phyloP scores from a whole-genome alignment of 2,329 filamentous ascomycete species.

The Claviceps spartinae region DNA sequence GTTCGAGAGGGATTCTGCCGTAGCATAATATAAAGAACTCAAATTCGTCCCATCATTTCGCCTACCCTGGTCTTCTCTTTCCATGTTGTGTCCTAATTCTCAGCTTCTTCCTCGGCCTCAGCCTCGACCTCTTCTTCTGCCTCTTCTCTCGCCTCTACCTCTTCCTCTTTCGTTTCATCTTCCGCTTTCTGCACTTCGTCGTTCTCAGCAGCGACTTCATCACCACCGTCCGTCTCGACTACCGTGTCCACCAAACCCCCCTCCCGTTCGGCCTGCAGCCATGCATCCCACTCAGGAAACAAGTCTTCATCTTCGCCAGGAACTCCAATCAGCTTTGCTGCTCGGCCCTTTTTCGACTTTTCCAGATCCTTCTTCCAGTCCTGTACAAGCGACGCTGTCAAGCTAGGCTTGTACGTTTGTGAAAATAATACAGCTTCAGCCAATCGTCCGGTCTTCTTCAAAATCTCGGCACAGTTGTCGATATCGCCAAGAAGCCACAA shows the following conservation, averaged over 20 bases:
- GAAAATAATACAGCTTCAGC: constrained; percentile 85
- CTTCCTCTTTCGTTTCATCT: constrained; percentile 6
- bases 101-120: constrained; percentile 9
- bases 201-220: constrained; percentile 1
- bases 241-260: constrained; percentile 30
- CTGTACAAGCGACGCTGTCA: constrained; percentile 51
- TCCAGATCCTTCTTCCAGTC: constrained; percentile 78
- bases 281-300: constrained; percentile 95
- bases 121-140: constrained; percentile 11
- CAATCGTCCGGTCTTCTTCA: constrained; percentile 63
- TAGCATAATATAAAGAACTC: neutral
- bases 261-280: constrained; percentile 65
- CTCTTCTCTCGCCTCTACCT: constrained; percentile 5
- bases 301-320: constrained; percentile 75
- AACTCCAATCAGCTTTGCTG: constrained; percentile 69
- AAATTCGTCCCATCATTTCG: constrained; percentile 3
- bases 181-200: constrained; percentile 10
- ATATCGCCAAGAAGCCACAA: constrained; percentile 80
- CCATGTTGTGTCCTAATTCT: constrained; percentile 9
- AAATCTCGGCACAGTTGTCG: constrained; percentile 64
- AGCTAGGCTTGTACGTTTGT: constrained; percentile 87
- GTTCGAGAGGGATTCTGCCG: neutral
- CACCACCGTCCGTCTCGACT: constrained; percentile 1
- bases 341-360: constrained; percentile 71
- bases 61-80: constrained; percentile 7